Evolutionary conservation across 768 basidiomycete species (phyloP).

Genomic region (Kwoniella sp.): DNA sequence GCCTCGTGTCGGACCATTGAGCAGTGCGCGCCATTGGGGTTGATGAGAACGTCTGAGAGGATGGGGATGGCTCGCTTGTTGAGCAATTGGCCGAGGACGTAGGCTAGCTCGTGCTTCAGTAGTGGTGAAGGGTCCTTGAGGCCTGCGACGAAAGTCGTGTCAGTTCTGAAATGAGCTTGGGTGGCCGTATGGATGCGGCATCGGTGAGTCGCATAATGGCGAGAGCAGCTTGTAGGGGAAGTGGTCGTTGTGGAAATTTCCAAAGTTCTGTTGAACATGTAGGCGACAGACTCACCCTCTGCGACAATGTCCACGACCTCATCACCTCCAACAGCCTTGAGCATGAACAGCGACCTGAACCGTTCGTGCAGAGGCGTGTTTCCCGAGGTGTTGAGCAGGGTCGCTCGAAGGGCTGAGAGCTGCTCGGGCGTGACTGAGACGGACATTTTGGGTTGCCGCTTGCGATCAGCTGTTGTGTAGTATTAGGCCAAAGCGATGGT

Average conservation of each 20-base stretch:
- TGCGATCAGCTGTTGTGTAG: not conserved
- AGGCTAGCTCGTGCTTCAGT: constrained; percentile 95
- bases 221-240: not conserved
- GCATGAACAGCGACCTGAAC: constrained; percentile 87
- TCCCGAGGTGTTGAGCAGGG: constrained; percentile 75
- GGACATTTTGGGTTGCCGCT: constrained; percentile 41
- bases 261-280: no score
- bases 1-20: constrained; percentile 99
- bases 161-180: no score
- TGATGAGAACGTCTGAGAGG: constrained; percentile 73
- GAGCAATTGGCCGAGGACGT: constrained; percentile 92
- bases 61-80: constrained; percentile 71
- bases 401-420: constrained; percentile 70
- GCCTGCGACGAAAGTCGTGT: constrained; percentile 61
- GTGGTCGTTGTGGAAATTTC: no score
- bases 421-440: constrained; percentile 59
- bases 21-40: constrained; percentile 65
- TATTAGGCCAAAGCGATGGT: no score
- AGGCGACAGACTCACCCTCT: constrained; percentile 65
- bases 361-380: constrained; percentile 78
- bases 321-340: constrained; percentile 77
- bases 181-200: no score
- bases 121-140: constrained; percentile 84
- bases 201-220: no score
- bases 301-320: constrained; percentile 78